A percentile compares a stretch with the other conserved stretches of the same genome.
These are phyloP conservation scores for Huntiella abstrusa DNA, from an alignment of 2,329 filamentous ascomycete species.

Conservation along the genomic window DNA sequence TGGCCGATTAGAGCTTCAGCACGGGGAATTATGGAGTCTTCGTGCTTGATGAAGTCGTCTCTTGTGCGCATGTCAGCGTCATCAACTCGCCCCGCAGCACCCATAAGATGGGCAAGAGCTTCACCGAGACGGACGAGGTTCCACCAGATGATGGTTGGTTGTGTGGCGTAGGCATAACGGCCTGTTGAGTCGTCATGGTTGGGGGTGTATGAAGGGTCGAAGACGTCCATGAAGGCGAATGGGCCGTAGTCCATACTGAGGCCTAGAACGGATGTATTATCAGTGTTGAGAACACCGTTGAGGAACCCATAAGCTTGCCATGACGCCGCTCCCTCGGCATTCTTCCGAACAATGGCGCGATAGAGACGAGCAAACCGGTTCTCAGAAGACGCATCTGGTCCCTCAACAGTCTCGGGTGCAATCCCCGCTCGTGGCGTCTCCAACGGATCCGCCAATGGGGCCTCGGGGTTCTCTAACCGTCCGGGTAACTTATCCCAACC, in stretches of 20 bases:
- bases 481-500: slow-evolving; percentile 74
- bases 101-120: slow-evolving; percentile 71
- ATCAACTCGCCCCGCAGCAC: slow-evolving; percentile 55
- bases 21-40: slow-evolving; percentile 50
- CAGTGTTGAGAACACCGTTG: slow-evolving; percentile 94
- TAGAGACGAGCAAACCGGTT: slow-evolving; percentile 81
- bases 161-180: slow-evolving; percentile 82
- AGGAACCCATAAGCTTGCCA: slow-evolving; percentile 99
- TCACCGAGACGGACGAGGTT: slow-evolving; percentile 86
- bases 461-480: slow-evolving; percentile 32
- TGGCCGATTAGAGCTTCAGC: slow-evolving; percentile 72
- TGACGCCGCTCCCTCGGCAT: slow-evolving; percentile 70
- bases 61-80: slow-evolving; percentile 36
- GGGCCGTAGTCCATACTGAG: slow-evolving; percentile 88
- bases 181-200: slow-evolving; percentile 87
- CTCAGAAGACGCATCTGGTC: slow-evolving; percentile 47
- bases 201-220: slow-evolving; percentile 84
- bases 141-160: slow-evolving; percentile 97
- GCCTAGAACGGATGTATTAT: slow-evolving; percentile 84
- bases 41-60: slow-evolving; percentile 14
- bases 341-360: slow-evolving; percentile 68
- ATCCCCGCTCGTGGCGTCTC: slow-evolving; percentile 33
- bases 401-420: slow-evolving; percentile 41
- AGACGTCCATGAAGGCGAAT: slow-evolving; percentile 95
- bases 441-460: slow-evolving; percentile 17